Evolutionary conservation across 495 filamentous ascomycete genomes (phyloP), one percentile per base, ranked within the genome.

Genomic region (Hypoxylon fuscum): DNA sequence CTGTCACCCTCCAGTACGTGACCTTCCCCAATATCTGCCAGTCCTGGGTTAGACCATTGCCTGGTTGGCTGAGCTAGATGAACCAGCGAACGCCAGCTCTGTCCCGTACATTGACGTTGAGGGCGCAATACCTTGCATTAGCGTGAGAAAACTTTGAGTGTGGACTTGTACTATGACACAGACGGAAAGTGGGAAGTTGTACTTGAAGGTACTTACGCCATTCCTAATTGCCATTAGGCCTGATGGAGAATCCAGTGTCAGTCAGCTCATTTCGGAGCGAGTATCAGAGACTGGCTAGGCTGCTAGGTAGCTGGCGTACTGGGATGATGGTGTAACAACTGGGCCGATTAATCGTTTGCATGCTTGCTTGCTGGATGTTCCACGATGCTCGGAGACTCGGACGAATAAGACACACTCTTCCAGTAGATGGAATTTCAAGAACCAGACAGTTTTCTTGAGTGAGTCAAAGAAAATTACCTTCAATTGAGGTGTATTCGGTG

Each of bases 111-210:
- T 51, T 49, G 46, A 59, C 37, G 55, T 56, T 56, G 34, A 55
- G 15, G 23, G 44, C 50, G 34, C 62, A 40, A 42, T 60, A 40
- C 25, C 56, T 56, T 56, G 62, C 56, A 66, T 66, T 66, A 66
- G 62, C 35, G 62, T 12, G 20, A 22, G 45, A 60, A 55, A 60
- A 55, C 9, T 32, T 52, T 52, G 32, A 49, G n/a, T 6, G 31
- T 63, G n/a, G 38, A 38, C 47, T 29, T 57, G 18, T 41, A 56
- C 45, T 20, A n/a, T n/a, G n/a, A n/a, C n/a, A n/a, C 12, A 52
- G 41, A 57, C 40, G 62, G 62, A 51, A 65, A 43, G 62, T 56
- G 44, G 55, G 37, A 64, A 64, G 48, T 2, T 23, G 42, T 45
- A 45, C 42, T 15, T 45, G 37, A 17, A 5, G 46, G 46, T 59